These are phyloP conservation scores for Rubia balearica DNA, from an alignment of 305 asterid genomes.

Conservation along the genomic window DNA sequence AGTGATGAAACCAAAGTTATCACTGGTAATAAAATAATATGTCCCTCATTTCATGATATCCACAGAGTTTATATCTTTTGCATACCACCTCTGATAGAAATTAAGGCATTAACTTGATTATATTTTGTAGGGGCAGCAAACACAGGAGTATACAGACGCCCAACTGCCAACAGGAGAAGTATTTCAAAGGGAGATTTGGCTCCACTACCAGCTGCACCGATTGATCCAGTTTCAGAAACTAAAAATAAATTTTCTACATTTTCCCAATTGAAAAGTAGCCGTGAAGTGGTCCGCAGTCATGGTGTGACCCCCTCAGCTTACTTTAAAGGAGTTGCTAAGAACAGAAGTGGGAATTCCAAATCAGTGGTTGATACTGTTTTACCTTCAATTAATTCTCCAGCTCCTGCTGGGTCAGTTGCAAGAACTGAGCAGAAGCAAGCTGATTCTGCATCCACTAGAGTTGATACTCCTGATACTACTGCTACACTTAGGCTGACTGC, in stretches of 20 bases:
- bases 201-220: constrained; percentile 20
- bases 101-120: constrained; percentile 16
- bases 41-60: constrained; percentile 6
- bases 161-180: constrained; percentile 42
- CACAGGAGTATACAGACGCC: constrained; percentile 41
- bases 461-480: neutral
- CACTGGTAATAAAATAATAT: constrained; percentile 24
- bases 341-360: constrained; percentile 22
- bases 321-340: constrained; percentile 24
- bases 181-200: constrained; percentile 26
- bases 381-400: constrained; percentile 18
- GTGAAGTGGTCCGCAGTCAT: constrained; percentile 20
- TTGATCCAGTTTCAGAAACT: constrained; percentile 25
- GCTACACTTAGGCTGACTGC: neutral
- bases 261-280: constrained; percentile 21
- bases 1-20: constrained; percentile 32
- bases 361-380: constrained; percentile 9
- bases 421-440: constrained; percentile 28
- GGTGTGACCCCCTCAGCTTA: constrained; percentile 17
- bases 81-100: constrained; percentile 16
- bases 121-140: constrained; percentile 25
- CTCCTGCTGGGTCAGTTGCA: constrained; percentile 24
- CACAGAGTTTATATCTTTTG: constrained; percentile 11
- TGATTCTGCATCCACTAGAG: constrained; percentile 14
- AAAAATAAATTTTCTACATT: constrained; percentile 16